Conservation (phyloP, 108 stramenopile species). For the Thalassiosira profunda region DNA sequence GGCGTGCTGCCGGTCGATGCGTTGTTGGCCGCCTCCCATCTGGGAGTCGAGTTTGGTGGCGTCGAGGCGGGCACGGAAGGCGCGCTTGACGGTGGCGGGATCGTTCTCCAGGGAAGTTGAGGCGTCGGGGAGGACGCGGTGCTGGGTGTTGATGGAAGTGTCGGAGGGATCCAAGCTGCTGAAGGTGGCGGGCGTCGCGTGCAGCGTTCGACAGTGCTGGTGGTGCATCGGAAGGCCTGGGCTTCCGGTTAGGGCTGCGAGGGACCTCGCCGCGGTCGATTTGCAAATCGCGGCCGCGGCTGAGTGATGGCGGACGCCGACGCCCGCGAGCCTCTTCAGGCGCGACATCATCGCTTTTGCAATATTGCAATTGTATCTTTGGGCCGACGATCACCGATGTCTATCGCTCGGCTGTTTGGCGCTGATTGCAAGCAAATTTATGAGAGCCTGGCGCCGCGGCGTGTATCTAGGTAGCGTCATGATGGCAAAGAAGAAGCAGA, state of each 20-base stretch:
- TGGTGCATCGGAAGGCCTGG: neutral
- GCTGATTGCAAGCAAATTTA: too few species aligned
- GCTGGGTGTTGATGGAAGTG: slow-evolving; percentile 6
- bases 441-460: too few species aligned
- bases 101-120: slow-evolving; percentile 22
- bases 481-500: too few species aligned
- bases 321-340: neutral
- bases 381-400: too few species aligned
- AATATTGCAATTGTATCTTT: neutral
- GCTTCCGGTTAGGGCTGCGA: too few species aligned
- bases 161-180: neutral
- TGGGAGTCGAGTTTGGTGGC: slow-evolving; percentile 63
- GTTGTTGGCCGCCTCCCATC: slow-evolving; percentile 87
- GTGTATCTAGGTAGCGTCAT: too few species aligned
- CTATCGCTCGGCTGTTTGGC: too few species aligned
- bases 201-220: neutral
- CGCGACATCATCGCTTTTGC: neutral
- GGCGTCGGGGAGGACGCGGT: slow-evolving; percentile 30
- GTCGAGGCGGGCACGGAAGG: slow-evolving; percentile 78
- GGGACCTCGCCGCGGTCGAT: too few species aligned
- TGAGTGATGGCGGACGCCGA: neutral
- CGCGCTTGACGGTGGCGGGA: slow-evolving; percentile 76
- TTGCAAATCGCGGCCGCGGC: too few species aligned
- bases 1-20: slow-evolving; percentile 91
- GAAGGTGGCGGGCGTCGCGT: neutral